These are phyloP conservation scores for Martiniozyma asiatica DNA, from an alignment of 1,139 yeast genomes.

Conservation along the genomic window DNA sequence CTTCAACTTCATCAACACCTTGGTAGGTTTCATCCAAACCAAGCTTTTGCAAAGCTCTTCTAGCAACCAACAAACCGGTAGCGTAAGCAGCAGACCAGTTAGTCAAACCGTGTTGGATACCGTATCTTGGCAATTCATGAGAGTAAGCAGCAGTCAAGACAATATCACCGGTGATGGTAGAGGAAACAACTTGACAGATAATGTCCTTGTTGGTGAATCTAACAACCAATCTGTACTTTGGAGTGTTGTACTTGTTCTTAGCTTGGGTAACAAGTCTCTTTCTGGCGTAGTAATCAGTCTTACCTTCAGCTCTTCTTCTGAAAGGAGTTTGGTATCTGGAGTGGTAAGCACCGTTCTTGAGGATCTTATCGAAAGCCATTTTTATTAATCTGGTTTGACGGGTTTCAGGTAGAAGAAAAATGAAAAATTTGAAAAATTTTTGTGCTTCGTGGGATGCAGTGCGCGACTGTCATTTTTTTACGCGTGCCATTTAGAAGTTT, in stretches of 20 bases:
- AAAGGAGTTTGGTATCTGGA: constrained; percentile 99
- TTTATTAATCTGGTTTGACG: constrained; percentile 9
- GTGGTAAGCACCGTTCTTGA: constrained; percentile 70
- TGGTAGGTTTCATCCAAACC: constrained; percentile 96
- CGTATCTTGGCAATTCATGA: constrained; percentile 97
- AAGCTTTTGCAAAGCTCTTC: constrained; percentile 97
- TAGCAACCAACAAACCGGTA: constrained; percentile 95
- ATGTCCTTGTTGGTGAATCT: constrained; percentile 99
- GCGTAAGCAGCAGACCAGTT: constrained; percentile 99
- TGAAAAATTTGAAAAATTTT: constrained; percentile 1
- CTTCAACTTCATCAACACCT: constrained; percentile 99
- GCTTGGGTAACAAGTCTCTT: constrained; percentile 99
- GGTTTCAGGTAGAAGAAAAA: constrained; percentile 1
- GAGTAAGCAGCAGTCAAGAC: constrained; percentile 98
- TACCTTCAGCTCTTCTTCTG: constrained; percentile 99
- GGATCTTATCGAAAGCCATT: constrained; percentile 63
- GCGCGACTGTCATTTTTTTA: constrained; percentile 4
- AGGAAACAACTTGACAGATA: constrained; percentile 93
- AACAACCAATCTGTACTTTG: constrained; percentile 99
- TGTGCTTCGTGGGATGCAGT: too few relatives aligned
- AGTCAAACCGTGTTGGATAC: constrained; percentile 97
- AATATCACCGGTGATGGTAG: constrained; percentile 94
- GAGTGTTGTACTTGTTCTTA: constrained; percentile 99
- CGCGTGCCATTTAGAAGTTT: not conserved
- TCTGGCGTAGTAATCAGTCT: constrained; percentile 99